Base-by-base conservation (phyloP, 495 filamentous ascomycete species). In the Physcia stellaris region DNA sequence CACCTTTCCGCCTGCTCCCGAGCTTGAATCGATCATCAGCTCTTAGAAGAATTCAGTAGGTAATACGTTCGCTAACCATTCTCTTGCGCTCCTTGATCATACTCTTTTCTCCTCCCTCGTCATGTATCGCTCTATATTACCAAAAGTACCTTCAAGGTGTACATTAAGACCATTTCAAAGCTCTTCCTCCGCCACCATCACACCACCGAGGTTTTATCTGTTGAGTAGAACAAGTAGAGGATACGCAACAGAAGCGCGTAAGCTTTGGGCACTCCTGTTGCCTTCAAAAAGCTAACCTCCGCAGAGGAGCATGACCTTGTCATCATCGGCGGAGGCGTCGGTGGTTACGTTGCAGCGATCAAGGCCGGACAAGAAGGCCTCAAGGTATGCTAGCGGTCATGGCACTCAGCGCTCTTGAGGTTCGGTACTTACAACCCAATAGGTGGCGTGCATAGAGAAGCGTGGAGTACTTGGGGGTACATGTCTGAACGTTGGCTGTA, bases 361-460 rank as follows among this genome's bases (percentile, higher is more conserved):
- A 96, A 95, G 68, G 90, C 92, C 51, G 90, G 86, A 35, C 90
- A 98, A 60, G 86, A 90, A 59, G 92, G 90, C 52, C 67, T 98
- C 57, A 98, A 96, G 79, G 88, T 92, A 61, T 47, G 66, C 40
- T 33, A 26, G 18, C n/a, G 0, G 6, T 11, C 23, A 3, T 3
- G 22, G 4, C 15, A 38, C 26, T n/a, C 11, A 11, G 12, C 27
- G 44, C 32, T 45, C 28, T 24, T 20, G 47, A 43, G 24, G 33
- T 32, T 30, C 24, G 29, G 21, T n/a, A 24, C 19, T 36, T n/a
- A n/a, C n/a, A n/a, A n/a, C n/a, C n/a, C n/a, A n/a, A n/a, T 54
- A 95, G 88, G 86, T 93, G 43, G 78, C 82, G 33, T 98, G 90
- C 67, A 90, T 98, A 68, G 90, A 98, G 69, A 98, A 98, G 71